These are phyloP conservation scores for Eucalyptus shirleyi DNA, from an alignment of 345 rosid genomes.

Conservation along the genomic window DNA sequence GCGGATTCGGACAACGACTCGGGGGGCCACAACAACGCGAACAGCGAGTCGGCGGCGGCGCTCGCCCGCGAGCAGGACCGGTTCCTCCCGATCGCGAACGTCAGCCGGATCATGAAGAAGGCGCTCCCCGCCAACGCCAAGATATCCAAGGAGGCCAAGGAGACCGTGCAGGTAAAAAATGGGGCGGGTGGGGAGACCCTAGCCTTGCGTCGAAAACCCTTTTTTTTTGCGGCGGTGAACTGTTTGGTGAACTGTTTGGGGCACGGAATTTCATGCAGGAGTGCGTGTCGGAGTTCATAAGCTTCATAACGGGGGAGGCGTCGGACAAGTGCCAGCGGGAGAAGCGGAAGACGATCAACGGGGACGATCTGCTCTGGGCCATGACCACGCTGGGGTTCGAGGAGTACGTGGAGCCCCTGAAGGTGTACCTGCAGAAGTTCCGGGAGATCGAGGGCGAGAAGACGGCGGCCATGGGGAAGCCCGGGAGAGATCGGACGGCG, in stretches of 20 bases:
- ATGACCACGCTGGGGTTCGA: conserved; percentile 56
- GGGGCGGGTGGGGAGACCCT: too few relatives aligned
- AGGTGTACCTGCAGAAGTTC: conserved; percentile 36
- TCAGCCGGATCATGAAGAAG: too few relatives aligned
- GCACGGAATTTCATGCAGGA: conserved; percentile 4
- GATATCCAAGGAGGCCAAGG: too few relatives aligned
- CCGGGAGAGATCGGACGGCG: conserved; percentile 7
- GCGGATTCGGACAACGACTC: too few relatives aligned
- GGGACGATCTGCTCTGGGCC: conserved; percentile 55
- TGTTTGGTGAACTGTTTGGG: not conserved
- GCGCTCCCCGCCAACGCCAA: too few relatives aligned
- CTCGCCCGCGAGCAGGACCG: too few relatives aligned
- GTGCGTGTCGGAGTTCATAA: conserved; percentile 58
- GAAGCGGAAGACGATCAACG: conserved; percentile 67
- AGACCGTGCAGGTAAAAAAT: too few relatives aligned
- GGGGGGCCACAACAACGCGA: too few relatives aligned
- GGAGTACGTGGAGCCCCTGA: conserved; percentile 45
- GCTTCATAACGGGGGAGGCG: conserved; percentile 54
- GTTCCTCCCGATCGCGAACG: too few relatives aligned
- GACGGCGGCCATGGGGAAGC: conserved; percentile 6
- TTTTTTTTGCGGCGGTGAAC: not conserved
- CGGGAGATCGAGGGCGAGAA: conserved; percentile 54
- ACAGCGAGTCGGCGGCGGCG: too few relatives aligned
- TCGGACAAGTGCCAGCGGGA: conserved; percentile 53
- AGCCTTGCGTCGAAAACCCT: too few relatives aligned